Conservation (phyloP, 768 basidiomycete genomes). For the Kwoniella sp. region DNA sequence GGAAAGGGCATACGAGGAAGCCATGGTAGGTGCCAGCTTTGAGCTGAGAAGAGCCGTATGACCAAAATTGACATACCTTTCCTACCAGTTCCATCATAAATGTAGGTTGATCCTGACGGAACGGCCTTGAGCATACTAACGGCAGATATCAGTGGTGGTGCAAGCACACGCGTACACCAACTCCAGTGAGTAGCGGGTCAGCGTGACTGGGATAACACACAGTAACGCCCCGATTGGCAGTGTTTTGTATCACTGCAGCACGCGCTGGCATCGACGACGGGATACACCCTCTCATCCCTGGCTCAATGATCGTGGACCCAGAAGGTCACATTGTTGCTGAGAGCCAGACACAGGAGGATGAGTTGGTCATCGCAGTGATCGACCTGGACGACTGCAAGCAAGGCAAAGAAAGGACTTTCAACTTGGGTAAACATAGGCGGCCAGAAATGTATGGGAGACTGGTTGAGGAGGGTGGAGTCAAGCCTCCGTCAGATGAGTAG, state of each 20-base stretch:
- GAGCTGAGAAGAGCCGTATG: background rate
- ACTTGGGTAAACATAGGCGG: constrained; percentile 43
- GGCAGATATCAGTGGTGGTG: constrained; percentile 28
- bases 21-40: constrained; percentile 26
- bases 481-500: constrained; percentile 25
- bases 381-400: constrained; percentile 46
- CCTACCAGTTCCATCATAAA: constrained; percentile 44
- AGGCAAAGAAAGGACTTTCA: constrained; percentile 48
- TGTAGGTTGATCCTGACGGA: constrained; percentile 18
- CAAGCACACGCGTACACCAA: constrained; percentile 48
- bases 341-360: constrained; percentile 44
- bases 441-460: constrained; percentile 43
- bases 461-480: constrained; percentile 33
- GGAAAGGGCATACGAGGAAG: constrained; percentile 41
- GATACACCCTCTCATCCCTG: constrained; percentile 41
- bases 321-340: constrained; percentile 48
- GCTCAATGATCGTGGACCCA: constrained; percentile 46
- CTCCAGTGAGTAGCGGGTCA: constrained; percentile 29
- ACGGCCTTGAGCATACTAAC: too few relatives aligned
- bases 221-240: constrained; percentile 5
- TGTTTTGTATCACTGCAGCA: constrained; percentile 45
- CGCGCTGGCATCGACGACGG: constrained; percentile 44
- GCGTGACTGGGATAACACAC: background rate
- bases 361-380: constrained; percentile 42
- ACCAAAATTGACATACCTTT: background rate